These are phyloP conservation scores for Ascocoryne sarcoides DNA, from an alignment of 2,329 filamentous ascomycete genomes.

Conservation along the genomic window DNA sequence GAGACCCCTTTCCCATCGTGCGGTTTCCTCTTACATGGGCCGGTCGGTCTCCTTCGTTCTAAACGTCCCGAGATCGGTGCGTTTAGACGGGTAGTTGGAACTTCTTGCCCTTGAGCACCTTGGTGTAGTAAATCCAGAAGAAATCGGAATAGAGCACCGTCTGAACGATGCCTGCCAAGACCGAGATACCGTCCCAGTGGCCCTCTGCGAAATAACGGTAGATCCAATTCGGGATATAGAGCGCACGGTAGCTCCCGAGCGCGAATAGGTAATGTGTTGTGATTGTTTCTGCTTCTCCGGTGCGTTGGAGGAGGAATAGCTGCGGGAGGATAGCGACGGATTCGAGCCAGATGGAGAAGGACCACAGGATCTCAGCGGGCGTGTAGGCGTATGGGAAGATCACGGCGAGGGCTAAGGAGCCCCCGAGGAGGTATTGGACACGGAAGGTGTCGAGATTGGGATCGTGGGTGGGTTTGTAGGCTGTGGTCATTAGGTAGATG, in stretches of 20 bases:
- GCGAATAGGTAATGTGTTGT: conserved; percentile 97
- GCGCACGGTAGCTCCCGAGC: conserved; percentile 77
- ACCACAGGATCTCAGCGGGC: conserved; percentile 81
- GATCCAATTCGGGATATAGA: conserved; percentile 99
- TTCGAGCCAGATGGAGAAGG: conserved; percentile 97
- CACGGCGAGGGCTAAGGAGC: conserved; percentile 68
- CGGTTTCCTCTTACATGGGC: too few species aligned
- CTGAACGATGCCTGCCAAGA: conserved; percentile 83
- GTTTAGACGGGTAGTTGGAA: conserved; percentile 73
- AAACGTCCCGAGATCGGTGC: too few species aligned
- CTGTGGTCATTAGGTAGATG: conserved; percentile 94
- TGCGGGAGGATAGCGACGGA: conserved; percentile 93
- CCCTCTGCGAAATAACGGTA: conserved; percentile 77
- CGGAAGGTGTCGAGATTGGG: conserved; percentile 96
- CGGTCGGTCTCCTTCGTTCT: too few species aligned
- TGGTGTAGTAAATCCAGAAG: conserved; percentile 99
- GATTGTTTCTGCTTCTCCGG: conserved; percentile 97
- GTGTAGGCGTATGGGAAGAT: conserved; percentile 82
- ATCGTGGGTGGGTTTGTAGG: conserved; percentile 96
- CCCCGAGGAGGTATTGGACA: conserved; percentile 84
- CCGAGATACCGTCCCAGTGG: conserved; percentile 78
- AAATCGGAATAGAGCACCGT: conserved; percentile 97
- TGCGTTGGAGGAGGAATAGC: conserved; percentile 95
- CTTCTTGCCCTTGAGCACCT: conserved; percentile 83
- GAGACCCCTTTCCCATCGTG: too few species aligned